Percentiles rank a stretch among this genome's conserved stretches.
phyloP scores from a whole-genome alignment of 1,284 basidiomycete genomes.

The Xerocomus minutiporus region DNA sequence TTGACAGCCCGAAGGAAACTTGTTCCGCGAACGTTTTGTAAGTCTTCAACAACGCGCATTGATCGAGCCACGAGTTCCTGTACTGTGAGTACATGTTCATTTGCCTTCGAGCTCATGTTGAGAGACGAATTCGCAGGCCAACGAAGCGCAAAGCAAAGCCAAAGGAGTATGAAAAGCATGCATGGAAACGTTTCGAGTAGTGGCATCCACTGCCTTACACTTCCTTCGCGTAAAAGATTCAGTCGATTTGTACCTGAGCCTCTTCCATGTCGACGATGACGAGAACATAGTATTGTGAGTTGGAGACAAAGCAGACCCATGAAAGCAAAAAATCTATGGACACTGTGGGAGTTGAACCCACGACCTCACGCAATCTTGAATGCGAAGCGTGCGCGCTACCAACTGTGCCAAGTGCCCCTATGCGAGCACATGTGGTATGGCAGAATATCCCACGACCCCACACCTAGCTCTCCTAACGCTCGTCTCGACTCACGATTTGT shows the following conservation, averaged over 20 bases:
- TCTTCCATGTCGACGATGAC: not conserved
- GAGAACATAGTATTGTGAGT: no score
- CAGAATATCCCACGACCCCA: not conserved
- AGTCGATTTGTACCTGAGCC: not conserved
- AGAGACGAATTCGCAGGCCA: constrained; percentile 25
- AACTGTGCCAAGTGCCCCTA: constrained; percentile 33
- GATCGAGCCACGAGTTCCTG: constrained; percentile 69
- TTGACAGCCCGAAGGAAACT: constrained; percentile 81
- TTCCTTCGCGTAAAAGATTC: not conserved
- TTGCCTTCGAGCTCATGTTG: not conserved
- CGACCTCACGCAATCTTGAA: constrained; percentile 34
- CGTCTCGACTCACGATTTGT: not conserved
- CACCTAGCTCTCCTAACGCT: constrained; percentile 7
- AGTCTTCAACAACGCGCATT: constrained; percentile 77
- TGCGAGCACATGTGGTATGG: not conserved
- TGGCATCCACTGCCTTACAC: not conserved
- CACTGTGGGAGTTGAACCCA: constrained; percentile 39
- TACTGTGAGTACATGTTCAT: constrained; percentile 53
- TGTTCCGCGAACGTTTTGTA: constrained; percentile 86
- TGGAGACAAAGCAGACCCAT: no score
- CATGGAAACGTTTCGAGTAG: constrained; percentile 78
- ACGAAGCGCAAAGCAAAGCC: constrained; percentile 54
- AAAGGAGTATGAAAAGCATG: constrained; percentile 85
- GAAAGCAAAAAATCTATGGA: constrained; percentile 28
- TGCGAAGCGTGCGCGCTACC: constrained; percentile 41